phyloP scores from a whole-genome alignment of 176 grass and related monocot species.

The Phoenix roebelenii region DNA sequence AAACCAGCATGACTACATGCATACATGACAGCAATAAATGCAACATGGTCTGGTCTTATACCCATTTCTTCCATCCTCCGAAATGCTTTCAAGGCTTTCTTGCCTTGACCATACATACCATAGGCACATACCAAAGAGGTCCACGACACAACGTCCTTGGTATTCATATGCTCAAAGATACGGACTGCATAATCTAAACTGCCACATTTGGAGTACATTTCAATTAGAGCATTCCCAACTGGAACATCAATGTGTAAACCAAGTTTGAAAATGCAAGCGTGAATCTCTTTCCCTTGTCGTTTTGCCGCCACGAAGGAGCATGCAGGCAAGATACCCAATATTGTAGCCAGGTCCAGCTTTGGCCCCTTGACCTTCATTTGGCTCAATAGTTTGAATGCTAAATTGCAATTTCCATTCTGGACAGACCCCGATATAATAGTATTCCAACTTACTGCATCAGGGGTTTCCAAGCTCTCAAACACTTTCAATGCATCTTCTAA shows the following conservation, averaged over 20 bases:
- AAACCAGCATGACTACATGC: slow-evolving; percentile 6
- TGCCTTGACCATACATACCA: slow-evolving; percentile 6
- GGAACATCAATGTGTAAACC: not conserved
- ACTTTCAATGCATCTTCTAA: slow-evolving; percentile 1
- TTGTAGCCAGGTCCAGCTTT: not conserved
- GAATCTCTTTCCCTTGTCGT: slow-evolving; percentile 4
- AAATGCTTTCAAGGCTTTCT: not conserved
- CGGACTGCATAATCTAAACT: not conserved
- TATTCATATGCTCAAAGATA: not conserved
- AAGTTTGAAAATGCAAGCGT: slow-evolving; percentile 3
- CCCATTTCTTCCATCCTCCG: not conserved
- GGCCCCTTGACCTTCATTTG: slow-evolving; percentile 7
- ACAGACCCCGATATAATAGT: slow-evolving; percentile 6
- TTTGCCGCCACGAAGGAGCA: not conserved
- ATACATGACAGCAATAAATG: slow-evolving; percentile 4
- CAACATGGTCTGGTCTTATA: not conserved
- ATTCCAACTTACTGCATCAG: slow-evolving; percentile 5
- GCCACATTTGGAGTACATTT: slow-evolving; percentile 8
- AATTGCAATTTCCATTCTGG: slow-evolving; percentile 2
- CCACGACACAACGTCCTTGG: not conserved
- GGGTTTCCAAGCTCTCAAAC: not conserved
- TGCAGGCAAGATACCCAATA: slow-evolving; percentile 2
- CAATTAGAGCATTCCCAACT: slow-evolving; percentile 1
- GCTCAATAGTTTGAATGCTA: not conserved
- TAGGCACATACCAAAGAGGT: not conserved